Conservation (phyloP, 768 basidiomycete species). For the Boletus pseudo-olivaceus region DNA sequence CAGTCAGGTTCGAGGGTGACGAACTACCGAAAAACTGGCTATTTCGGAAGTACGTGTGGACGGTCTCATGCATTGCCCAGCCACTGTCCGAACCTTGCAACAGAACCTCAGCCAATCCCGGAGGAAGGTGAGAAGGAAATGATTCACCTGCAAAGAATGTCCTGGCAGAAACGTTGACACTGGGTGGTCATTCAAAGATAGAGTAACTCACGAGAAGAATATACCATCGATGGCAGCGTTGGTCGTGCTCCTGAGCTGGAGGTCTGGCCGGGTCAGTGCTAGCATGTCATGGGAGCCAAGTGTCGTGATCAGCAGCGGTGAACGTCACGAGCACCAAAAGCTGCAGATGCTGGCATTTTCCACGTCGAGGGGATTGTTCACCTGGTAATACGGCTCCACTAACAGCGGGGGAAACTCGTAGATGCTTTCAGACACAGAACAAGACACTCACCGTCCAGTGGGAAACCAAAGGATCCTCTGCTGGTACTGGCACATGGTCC, state of each 20-base stretch:
- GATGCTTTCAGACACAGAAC: no score
- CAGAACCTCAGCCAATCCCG: background rate
- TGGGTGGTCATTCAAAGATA: background rate
- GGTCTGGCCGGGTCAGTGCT: constrained; percentile 54
- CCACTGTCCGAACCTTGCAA: constrained; percentile 53
- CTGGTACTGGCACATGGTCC: no score
- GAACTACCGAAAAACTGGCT: constrained; percentile 61
- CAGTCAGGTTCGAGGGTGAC: constrained; percentile 41
- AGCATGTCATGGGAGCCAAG: constrained; percentile 65
- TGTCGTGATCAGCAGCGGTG: background rate
- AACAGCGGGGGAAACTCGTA: no score
- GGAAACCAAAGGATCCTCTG: no score
- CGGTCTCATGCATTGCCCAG: constrained; percentile 69
- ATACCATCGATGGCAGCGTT: constrained; percentile 60
- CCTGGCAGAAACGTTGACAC: constrained; percentile 31
- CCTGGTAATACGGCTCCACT: constrained; percentile 70
- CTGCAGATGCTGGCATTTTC: no score
- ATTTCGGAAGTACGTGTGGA: constrained; percentile 64
- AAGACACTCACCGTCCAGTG: no score
- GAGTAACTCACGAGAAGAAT: constrained; percentile 65
- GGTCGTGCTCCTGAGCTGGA: constrained; percentile 59
- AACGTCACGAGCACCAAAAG: background rate
- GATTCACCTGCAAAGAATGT: constrained; percentile 79
- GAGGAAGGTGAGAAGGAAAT: background rate
- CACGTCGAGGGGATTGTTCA: constrained; percentile 63